Evolutionary conservation across 1,284 basidiomycete species (phyloP).

Genomic region (Gomphus bonarii): DNA sequence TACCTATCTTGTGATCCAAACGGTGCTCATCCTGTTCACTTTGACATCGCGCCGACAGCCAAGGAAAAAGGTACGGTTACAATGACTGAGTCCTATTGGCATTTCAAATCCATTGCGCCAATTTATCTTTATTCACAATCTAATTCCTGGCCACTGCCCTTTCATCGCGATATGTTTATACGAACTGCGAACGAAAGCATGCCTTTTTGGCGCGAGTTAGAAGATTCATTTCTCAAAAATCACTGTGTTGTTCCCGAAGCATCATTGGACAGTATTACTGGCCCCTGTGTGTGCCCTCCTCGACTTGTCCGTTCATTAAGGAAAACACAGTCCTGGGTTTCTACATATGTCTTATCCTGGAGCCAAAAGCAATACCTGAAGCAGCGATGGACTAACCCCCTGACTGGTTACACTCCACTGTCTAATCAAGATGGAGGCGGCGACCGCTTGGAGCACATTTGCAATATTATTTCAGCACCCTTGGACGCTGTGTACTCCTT

Average conservation of each 20-base stretch:
- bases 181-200: constrained; percentile 27
- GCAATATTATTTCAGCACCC: constrained; percentile 48
- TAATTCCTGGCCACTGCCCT: constrained; percentile 35
- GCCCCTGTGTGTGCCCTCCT: constrained; percentile 20
- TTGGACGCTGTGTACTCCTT: constrained; percentile 34
- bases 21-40: constrained; percentile 32
- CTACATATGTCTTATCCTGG: constrained; percentile 51
- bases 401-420: constrained; percentile 37
- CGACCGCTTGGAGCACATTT: constrained; percentile 34
- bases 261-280: constrained; percentile 15
- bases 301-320: constrained; percentile 32
- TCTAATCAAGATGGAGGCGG: constrained; percentile 33
- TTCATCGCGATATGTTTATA: constrained; percentile 39
- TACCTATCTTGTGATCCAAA: constrained; percentile 33
- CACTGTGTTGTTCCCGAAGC: constrained; percentile 19
- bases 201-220: constrained; percentile 48
- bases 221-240: constrained; percentile 31
- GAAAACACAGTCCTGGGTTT: constrained; percentile 47
- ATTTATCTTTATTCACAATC: constrained; percentile 48
- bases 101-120: constrained; percentile 41
- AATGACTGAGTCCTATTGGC: constrained; percentile 52
- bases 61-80: constrained; percentile 34
- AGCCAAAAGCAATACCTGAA: constrained; percentile 56
- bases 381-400: constrained; percentile 27
- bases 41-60: constrained; percentile 33